These are phyloP conservation scores for Entrophospora sp. DNA, from an alignment of 192 early-diverging fungal species.

Conservation along the genomic window DNA sequence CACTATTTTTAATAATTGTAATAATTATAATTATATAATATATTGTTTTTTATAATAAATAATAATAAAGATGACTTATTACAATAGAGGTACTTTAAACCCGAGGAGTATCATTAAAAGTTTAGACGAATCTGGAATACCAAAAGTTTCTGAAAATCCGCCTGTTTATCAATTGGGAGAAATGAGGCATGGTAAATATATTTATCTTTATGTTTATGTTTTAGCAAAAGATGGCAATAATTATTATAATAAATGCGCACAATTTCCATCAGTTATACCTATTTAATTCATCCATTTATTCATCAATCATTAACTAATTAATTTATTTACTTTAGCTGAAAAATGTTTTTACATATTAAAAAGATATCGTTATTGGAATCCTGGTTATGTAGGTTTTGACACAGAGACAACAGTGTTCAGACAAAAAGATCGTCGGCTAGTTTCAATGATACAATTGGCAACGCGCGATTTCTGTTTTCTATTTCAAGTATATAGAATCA, in stretches of 20 bases:
- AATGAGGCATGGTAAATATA: neutral
- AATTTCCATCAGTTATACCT: no score
- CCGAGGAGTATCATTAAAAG: neutral
- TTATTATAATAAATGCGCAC: no score
- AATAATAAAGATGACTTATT: no score
- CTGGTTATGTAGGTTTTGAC: conserved; percentile 32
- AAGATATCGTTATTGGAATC: neutral
- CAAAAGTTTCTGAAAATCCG: neutral
- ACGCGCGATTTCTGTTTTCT: conserved; percentile 32
- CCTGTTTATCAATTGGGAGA: neutral
- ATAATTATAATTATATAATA: no score
- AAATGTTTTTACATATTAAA: conserved; percentile 2
- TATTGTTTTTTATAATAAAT: no score
- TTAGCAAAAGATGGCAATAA: no score
- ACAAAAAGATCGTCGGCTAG: neutral
- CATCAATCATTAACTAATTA: no score
- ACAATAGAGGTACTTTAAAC: no score
- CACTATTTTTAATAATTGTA: no score
- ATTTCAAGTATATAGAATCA: conserved; percentile 33
- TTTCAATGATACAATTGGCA: conserved; percentile 35
- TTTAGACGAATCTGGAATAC: neutral
- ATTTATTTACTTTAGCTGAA: neutral
- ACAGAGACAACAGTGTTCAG: conserved; percentile 30
- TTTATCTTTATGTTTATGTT: neutral
- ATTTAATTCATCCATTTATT: no score